Evolutionary conservation across 2,329 filamentous ascomycete species (phyloP).

Genomic region (Lecanicillium sp.): DNA sequence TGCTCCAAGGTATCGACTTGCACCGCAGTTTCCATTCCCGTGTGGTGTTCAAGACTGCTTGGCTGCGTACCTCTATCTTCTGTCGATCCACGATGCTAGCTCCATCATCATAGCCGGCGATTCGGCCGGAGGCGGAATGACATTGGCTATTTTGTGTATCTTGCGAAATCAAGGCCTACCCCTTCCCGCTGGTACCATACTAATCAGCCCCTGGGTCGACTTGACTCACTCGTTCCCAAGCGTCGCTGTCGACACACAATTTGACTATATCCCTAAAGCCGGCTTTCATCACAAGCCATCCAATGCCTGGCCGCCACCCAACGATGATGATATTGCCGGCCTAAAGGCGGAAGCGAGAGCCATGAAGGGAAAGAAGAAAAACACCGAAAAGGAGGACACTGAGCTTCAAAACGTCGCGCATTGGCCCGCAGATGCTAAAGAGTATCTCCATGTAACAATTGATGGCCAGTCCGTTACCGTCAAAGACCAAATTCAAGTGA

Average conservation of each 20-base stretch:
- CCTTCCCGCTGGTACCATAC: conserved; percentile 77
- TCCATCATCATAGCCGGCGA: conserved; percentile 87
- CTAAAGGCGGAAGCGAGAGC: conserved; percentile 43
- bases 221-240: conserved; percentile 93
- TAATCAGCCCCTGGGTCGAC: conserved; percentile 95
- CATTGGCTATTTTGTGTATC: conserved; percentile 68
- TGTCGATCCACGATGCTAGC: conserved; percentile 65
- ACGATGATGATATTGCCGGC: conserved; percentile 60
- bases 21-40: conserved; percentile 92
- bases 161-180: conserved; percentile 77
- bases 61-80: conserved; percentile 76
- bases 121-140: conserved; percentile 89
- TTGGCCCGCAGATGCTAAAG: conserved; percentile 10
- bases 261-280: conserved; percentile 81
- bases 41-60: conserved; percentile 87
- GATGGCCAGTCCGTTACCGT: conserved; percentile 64
- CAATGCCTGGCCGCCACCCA: conserved; percentile 84
- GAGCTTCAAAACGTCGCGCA: not conserved
- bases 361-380: not conserved
- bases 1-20: conserved; percentile 76
- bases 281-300: conserved; percentile 92
- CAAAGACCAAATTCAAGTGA: conserved; percentile 85
- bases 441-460: conserved; percentile 55
- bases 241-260: conserved; percentile 58
- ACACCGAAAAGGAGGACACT: not conserved